These are phyloP conservation scores for Umbelopsis ramanniana DNA, from an alignment of 192 early-diverging fungal genomes.

Conservation along the genomic window DNA sequence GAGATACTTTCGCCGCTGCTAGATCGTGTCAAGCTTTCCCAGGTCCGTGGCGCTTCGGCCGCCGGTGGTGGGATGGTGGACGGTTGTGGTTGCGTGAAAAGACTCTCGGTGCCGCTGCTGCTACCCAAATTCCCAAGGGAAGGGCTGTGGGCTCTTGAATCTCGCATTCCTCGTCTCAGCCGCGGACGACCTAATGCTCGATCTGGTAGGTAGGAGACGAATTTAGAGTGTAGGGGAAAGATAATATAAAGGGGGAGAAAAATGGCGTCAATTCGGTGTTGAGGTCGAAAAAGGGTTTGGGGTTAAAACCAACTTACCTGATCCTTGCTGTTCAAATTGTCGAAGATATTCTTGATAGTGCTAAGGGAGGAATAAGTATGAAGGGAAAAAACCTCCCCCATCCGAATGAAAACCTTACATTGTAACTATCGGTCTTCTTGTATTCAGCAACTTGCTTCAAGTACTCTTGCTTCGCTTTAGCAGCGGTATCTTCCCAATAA, in stretches of 20 bases:
- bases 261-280: too few species aligned
- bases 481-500: conserved; percentile 30
- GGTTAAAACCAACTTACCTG: neutral
- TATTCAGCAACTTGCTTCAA: conserved; percentile 10
- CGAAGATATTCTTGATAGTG: conserved; percentile 5
- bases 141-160: neutral
- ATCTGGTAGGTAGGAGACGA: neutral
- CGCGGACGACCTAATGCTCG: conserved; percentile 2
- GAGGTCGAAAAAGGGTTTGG: too few species aligned
- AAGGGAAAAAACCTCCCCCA: too few species aligned
- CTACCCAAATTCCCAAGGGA: neutral
- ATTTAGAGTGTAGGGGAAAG: too few species aligned
- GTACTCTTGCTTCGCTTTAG: conserved; percentile 39
- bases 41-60: neutral
- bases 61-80: neutral
- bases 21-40: neutral
- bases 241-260: too few species aligned
- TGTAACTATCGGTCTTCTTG: conserved; percentile 5
- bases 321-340: conserved; percentile 20
- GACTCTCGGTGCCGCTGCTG: neutral
- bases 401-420: too few species aligned
- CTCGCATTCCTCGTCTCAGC: neutral
- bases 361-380: neutral
- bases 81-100: neutral
- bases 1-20: neutral